Conservation (phyloP, 257 asterid species). For the Solanum rostratum region DNA sequence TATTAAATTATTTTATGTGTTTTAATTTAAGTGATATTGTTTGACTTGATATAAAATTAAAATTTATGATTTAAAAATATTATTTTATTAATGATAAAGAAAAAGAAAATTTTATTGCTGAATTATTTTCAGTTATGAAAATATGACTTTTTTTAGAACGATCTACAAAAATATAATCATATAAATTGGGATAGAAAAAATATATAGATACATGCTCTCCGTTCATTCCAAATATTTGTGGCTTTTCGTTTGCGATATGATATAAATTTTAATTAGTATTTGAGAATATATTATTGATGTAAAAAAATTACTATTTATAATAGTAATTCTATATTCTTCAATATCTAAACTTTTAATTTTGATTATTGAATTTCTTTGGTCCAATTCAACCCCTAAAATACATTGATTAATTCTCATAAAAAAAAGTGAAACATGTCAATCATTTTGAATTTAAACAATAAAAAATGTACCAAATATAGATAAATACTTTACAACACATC, state of each 20-base stretch:
- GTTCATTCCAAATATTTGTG: neutral
- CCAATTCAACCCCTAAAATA: neutral
- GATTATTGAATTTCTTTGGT: neutral
- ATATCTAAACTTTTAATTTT: too few relatives aligned
- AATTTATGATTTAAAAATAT: neutral
- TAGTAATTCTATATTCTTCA: neutral
- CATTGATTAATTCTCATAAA: neutral
- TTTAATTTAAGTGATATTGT: neutral
- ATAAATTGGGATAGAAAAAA: fast-evolving
- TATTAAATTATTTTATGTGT: neutral
- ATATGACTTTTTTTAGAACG: neutral
- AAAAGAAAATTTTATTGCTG: neutral
- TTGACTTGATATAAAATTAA: too few relatives aligned
- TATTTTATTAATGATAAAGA: neutral
- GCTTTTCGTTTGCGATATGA: neutral
- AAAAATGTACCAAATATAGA: neutral
- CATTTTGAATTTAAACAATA: neutral
- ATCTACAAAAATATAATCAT: neutral
- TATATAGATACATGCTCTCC: neutral
- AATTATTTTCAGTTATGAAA: too few relatives aligned
- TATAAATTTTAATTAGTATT: neutral
- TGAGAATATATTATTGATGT: neutral
- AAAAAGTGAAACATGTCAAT: neutral
- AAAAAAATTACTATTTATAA: neutral
- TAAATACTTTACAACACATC: neutral